A percentile compares a stretch with the other conserved stretches of the same genome.
phyloP scores from a whole-genome alignment of 2,329 filamentous ascomycete genomes.

The Aspergillus fumigatus region DNA sequence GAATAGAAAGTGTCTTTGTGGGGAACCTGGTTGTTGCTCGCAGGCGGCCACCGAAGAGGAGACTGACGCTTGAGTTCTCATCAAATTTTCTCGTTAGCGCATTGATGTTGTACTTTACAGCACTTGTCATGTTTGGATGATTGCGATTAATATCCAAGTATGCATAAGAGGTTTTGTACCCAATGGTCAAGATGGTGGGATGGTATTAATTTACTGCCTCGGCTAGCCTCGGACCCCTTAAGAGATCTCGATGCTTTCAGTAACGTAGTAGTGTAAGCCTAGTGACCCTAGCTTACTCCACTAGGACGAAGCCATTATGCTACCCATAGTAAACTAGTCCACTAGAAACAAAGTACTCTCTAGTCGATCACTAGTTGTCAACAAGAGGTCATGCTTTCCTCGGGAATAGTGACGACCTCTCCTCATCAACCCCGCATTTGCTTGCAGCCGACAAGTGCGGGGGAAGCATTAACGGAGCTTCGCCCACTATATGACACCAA shows the following conservation, averaged over 20 bases:
- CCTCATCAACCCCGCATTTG: conserved; percentile 2
- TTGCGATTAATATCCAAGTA: neutral
- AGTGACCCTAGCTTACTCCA: no score
- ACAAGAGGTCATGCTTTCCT: neutral
- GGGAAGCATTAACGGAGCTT: neutral
- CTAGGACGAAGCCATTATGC: no score
- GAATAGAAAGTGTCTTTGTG: conserved; percentile 6
- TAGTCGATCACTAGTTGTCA: no score
- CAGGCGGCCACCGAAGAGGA: neutral
- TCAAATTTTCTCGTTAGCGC: neutral
- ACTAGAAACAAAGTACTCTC: no score
- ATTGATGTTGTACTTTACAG: neutral
- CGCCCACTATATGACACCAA: neutral
- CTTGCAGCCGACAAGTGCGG: conserved; percentile 5
- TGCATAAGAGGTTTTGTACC: no score
- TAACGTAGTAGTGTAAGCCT: no score
- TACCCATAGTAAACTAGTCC: no score
- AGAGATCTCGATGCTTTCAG: neutral
- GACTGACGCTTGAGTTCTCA: neutral
- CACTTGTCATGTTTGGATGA: neutral
- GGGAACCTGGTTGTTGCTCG: conserved; percentile 6
- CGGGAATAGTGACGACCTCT: neutral
- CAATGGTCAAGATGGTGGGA: neutral
- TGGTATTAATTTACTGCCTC: neutral
- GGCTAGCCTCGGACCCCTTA: neutral